Evolutionary conservation across 352 stramenopile genomes (phyloP).

Genomic region (Phytophthora niederhauseri): DNA sequence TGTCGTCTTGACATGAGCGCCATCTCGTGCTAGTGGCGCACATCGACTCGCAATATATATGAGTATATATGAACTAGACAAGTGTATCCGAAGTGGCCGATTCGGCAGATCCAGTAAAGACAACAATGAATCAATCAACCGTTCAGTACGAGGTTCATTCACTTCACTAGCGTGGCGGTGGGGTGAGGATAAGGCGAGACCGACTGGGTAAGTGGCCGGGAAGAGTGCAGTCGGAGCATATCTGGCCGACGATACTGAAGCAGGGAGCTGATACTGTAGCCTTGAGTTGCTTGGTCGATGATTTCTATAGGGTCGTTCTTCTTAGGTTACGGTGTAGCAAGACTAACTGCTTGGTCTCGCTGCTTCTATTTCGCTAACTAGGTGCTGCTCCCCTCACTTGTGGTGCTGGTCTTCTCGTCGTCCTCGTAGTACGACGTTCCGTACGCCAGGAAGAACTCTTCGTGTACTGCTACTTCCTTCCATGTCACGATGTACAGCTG

Average conservation of each 20-base stretch:
- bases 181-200: neutral
- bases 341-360: slow-evolving; percentile 23
- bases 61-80: slow-evolving; percentile 16
- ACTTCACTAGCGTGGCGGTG: neutral
- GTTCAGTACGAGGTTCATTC: neutral
- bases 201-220: too few species aligned
- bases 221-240: neutral
- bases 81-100: slow-evolving; percentile 17
- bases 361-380: slow-evolving; percentile 53
- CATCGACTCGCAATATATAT: neutral
- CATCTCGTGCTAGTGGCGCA: slow-evolving; percentile 15
- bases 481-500: slow-evolving; percentile 91
- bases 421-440: slow-evolving; percentile 91
- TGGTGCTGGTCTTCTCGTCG: slow-evolving; percentile 65
- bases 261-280: slow-evolving; percentile 3
- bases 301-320: slow-evolving; percentile 43
- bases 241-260: slow-evolving; percentile 1
- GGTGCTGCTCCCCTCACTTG: slow-evolving; percentile 35
- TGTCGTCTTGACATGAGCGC: slow-evolving; percentile 42
- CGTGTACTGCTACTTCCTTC: slow-evolving; percentile 83
- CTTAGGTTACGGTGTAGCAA: slow-evolving; percentile 47
- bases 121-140: slow-evolving; percentile 3
- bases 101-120: slow-evolving; percentile 6
- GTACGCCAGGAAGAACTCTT: slow-evolving; percentile 91
- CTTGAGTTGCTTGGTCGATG: slow-evolving; percentile 24